Base-by-base conservation (phyloP, 805 yeast genomes). In the Metschnikowia kunwiensis region DNA sequence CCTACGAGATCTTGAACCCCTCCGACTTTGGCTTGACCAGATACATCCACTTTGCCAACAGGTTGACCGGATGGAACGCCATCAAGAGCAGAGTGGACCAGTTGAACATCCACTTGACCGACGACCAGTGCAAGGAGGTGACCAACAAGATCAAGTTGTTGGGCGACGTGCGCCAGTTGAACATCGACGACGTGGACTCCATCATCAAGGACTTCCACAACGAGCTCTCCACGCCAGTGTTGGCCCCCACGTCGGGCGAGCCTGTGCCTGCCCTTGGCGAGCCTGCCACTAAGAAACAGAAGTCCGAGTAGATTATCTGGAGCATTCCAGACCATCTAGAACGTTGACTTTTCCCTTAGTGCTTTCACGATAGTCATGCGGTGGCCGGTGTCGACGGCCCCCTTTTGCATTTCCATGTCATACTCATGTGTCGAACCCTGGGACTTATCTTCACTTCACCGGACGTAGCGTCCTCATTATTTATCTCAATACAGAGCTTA, bases 41-140 rank as follows among this genome's bases (percentile, higher is more conserved):
- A 53, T 75, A 75, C 53, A 75, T 75, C 43, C 80, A 75, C 54
- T 75, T 75, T 49, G 80, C 80, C 44, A 75, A 74, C 62, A 64
- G 80, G 54, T 65, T 75, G 54, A 75, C 81, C 10, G 81, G 81
- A 23, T 75, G 81, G 81, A 75, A 75, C 52, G 81, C 80, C 24
- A 75, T 75, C 58, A 75, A 75, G 55, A 67, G 77, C 24, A 68
- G 81, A 60, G 80, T 75, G 35, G 80, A 75, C 53, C 80, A 75
- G 51, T 66, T 75, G 61, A 75, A 75, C 53, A 63, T 75, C 60
- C 61, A 72, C 48, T 61, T 75, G 54, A 63, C 75, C 29, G 81
- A 75, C 52, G 78, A 72, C 40, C 80, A 75, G 60, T 65, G 75
- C 54, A 75, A 75, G 60, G 74, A 66, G 50, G 77, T 75, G 27